Evolutionary conservation across 805 yeast genomes (phyloP).

Genomic region (Spathaspora sp.): DNA sequence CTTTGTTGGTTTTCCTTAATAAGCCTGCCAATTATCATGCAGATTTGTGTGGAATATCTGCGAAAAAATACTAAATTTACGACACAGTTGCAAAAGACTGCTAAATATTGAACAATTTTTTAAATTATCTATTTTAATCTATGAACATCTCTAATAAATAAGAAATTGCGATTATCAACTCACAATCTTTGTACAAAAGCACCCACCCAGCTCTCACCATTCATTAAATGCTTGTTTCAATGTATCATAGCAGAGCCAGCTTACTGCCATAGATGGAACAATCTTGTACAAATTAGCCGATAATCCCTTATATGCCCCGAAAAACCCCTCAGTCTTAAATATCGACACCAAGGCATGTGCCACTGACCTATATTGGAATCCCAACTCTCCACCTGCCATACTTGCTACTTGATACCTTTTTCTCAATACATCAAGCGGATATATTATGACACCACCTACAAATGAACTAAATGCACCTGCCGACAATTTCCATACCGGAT

Average conservation of each 20-base stretch:
- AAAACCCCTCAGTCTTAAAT: conserved; percentile 66
- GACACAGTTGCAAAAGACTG: no score
- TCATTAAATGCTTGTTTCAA: conserved; percentile 43
- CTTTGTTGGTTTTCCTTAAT: no score
- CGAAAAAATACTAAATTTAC: no score
- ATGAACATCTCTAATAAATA: not conserved
- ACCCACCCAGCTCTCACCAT: conserved; percentile 20
- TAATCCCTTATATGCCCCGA: conserved; percentile 70
- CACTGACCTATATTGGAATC: conserved; percentile 78
- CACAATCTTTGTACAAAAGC: no score
- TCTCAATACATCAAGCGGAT: conserved; percentile 86
- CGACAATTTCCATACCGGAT: conserved; percentile 54
- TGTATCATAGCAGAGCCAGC: conserved; percentile 83
- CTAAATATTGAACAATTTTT: not conserved
- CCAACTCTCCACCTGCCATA: conserved; percentile 73
- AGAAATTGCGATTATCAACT: not conserved
- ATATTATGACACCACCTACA: conserved; percentile 83
- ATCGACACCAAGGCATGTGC: conserved; percentile 70
- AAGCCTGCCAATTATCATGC: no score
- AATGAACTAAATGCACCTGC: conserved; percentile 90
- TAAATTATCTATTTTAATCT: not conserved
- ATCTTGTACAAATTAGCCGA: conserved; percentile 84
- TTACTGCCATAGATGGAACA: conserved; percentile 93
- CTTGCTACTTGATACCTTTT: conserved; percentile 88
- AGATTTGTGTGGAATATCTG: no score